A percentile compares a stretch with the other conserved stretches of the same genome.
Conservation (phyloP, 306 rosid genomes). For the Mimosa bimucronata region DNA sequence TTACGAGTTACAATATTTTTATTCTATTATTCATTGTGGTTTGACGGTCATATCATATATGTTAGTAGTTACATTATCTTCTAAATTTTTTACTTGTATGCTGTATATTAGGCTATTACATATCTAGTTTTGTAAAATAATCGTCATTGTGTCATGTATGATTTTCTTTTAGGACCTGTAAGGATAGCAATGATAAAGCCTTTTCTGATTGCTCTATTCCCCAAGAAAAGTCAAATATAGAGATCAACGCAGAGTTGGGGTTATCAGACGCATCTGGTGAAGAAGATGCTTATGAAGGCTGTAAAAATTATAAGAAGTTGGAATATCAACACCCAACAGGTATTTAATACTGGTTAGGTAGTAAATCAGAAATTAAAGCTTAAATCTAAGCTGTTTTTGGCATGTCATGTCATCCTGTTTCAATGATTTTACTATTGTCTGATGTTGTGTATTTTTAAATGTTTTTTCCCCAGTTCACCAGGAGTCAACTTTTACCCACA, state of each 20-base stretch:
- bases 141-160: slow-evolving; percentile 27
- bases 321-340: slow-evolving; percentile 61
- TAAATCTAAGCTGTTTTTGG: slow-evolving; percentile 27
- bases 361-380: slow-evolving; percentile 24
- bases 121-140: slow-evolving; percentile 30
- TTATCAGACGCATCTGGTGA: slow-evolving; percentile 95
- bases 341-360: slow-evolving; percentile 39
- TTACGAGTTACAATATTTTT: slow-evolving; percentile 22
- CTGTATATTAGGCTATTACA: slow-evolving; percentile 1
- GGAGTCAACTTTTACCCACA: slow-evolving; percentile 66
- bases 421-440: slow-evolving; percentile 22
- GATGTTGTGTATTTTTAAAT: slow-evolving; percentile 30
- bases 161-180: slow-evolving; percentile 76
- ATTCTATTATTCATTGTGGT: background rate
- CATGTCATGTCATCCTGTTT: slow-evolving; percentile 17
- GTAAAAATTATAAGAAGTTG: slow-evolving; percentile 64
- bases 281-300: slow-evolving; percentile 70
- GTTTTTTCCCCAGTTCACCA: slow-evolving; percentile 62
- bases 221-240: slow-evolving; percentile 97
- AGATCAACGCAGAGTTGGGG: slow-evolving; percentile 91
- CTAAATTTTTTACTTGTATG: slow-evolving; percentile 3
- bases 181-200: slow-evolving; percentile 70
- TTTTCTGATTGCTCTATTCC: slow-evolving; percentile 81
- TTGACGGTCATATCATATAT: slow-evolving; percentile 14
- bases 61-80: slow-evolving; percentile 4